A percentile compares a stretch with the other conserved stretches of the same genome.
Evolutionary conservation across 2,329 filamentous ascomycete genomes (phyloP).

Genomic region (Apiospora saccharicola): DNA sequence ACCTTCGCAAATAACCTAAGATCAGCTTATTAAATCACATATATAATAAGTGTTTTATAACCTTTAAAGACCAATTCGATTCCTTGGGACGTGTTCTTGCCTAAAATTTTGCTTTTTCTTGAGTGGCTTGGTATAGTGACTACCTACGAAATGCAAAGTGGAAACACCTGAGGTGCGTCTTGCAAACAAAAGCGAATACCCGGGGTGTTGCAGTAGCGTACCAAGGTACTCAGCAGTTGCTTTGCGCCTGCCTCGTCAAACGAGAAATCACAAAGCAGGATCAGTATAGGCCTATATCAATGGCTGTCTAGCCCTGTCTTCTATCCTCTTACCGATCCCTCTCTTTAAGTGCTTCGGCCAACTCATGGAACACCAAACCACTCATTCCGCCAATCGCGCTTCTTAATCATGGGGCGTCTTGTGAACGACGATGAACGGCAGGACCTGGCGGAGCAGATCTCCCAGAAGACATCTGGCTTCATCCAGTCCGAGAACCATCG

Average conservation of each 20-base stretch:
- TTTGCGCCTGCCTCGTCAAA: not conserved
- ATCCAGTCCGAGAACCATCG: slow-evolving; percentile 36
- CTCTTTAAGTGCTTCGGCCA: not conserved
- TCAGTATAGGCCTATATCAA: not conserved
- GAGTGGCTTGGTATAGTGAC: not conserved
- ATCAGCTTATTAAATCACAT: not conserved
- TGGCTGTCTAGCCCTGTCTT: not conserved
- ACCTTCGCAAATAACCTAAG: no score
- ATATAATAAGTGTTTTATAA: not conserved
- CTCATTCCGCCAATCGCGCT: not conserved
- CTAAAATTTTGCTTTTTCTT: not conserved
- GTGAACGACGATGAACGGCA: not conserved
- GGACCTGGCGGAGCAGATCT: slow-evolving; percentile 34
- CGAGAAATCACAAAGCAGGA: not conserved
- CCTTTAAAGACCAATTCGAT: not conserved
- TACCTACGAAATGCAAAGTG: not conserved
- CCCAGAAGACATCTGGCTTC: slow-evolving; percentile 36
- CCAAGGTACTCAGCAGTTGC: not conserved
- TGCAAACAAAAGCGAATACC: not conserved
- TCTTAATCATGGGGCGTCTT: slow-evolving; percentile 31
- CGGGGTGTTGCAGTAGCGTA: not conserved
- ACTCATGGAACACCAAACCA: not conserved
- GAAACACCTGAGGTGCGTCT: not conserved
- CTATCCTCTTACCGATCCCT: not conserved
- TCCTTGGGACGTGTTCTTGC: not conserved